These are phyloP conservation scores for Amphicarpaea edgeworthii DNA, from an alignment of 306 rosid species.

Conservation along the genomic window DNA sequence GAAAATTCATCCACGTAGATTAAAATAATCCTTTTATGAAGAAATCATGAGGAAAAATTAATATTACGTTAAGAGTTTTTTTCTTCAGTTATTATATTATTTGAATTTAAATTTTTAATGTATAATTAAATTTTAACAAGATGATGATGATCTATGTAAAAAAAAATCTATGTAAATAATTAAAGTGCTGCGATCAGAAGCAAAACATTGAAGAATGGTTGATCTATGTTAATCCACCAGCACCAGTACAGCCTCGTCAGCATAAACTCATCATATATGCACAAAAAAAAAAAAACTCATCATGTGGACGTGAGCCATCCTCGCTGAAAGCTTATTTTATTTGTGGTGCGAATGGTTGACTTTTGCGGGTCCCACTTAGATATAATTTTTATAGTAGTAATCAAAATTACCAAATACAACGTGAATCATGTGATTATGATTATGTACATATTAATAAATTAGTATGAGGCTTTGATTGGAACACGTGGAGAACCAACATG, in stretches of 20 bases:
- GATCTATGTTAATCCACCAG: not conserved
- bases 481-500: not conserved
- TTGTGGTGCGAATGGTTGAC: constrained; percentile 32
- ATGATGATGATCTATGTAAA: too few relatives aligned
- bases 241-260: not conserved
- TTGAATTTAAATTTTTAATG: too few relatives aligned
- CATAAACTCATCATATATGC: constrained; percentile 24
- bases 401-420: not conserved
- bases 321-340: not conserved
- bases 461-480: not conserved
- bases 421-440: constrained; percentile 40
- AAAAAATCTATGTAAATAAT: too few relatives aligned
- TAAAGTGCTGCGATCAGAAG: too few relatives aligned
- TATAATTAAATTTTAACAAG: too few relatives aligned
- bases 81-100: too few relatives aligned
- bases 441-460: not conserved
- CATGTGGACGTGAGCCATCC: constrained; percentile 17
- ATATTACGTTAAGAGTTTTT: not conserved
- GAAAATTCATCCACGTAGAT: not conserved
- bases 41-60: not conserved
- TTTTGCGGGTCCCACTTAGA: not conserved
- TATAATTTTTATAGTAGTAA: constrained; percentile 5
- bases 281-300: too few relatives aligned
- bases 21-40: not conserved
- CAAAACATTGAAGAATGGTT: too few relatives aligned